Evolutionary conservation across 1,284 basidiomycete genomes (phyloP).

Genomic region (Cystobasidium slooffiae): DNA sequence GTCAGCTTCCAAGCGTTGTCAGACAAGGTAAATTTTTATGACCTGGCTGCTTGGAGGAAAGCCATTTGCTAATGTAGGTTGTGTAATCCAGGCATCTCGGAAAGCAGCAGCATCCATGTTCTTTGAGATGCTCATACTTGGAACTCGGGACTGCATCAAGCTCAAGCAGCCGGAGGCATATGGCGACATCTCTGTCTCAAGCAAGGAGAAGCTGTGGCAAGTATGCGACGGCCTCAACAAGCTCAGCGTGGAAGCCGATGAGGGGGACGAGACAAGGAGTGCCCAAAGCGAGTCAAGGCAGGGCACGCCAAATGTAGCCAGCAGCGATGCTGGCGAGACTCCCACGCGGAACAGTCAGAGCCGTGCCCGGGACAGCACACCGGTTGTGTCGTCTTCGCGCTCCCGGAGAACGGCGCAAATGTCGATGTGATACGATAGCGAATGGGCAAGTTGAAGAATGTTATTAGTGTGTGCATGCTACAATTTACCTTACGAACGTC

Average conservation of each 20-base stretch:
- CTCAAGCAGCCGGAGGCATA: conserved; percentile 72
- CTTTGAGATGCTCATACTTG: conserved; percentile 92
- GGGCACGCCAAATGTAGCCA: neutral
- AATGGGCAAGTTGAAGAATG: neutral
- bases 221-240: conserved; percentile 42
- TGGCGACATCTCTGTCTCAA: conserved; percentile 80
- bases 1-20: conserved; percentile 75
- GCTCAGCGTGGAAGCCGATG: conserved; percentile 21
- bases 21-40: conserved; percentile 65
- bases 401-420: conserved; percentile 19
- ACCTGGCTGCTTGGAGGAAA: conserved; percentile 5
- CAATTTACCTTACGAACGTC: too few species aligned
- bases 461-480: too few species aligned
- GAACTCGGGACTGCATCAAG: conserved; percentile 86
- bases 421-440: conserved; percentile 6
- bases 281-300: neutral
- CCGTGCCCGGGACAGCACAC: neutral
- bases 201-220: conserved; percentile 73
- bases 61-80: neutral
- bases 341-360: conserved; percentile 20
- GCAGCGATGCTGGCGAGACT: conserved; percentile 18
- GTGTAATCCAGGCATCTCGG: conserved; percentile 69
- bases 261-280: conserved; percentile 2
- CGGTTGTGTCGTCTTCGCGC: conserved; percentile 12
- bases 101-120: conserved; percentile 94